Evolutionary conservation across 257 asterid species (phyloP).

Genomic region (Solanum lycopersicoides): DNA sequence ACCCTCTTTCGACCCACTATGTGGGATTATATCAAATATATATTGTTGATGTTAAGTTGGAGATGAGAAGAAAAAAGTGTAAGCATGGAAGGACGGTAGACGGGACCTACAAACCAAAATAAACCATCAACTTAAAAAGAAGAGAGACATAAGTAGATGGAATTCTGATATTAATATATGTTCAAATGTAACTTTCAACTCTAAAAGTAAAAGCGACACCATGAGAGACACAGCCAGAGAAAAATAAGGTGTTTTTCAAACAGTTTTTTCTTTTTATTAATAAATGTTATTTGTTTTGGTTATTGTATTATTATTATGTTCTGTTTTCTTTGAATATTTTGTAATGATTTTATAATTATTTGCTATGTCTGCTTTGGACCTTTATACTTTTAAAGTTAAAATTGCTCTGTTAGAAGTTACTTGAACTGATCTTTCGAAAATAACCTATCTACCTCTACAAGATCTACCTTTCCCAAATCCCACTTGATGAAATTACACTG

Average conservation of each 20-base stretch:
- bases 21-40: background rate
- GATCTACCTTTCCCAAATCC: too few species aligned
- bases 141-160: background rate
- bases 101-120: background rate
- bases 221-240: background rate
- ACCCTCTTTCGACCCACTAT: rapidly evolving
- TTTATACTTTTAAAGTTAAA: background rate
- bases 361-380: background rate
- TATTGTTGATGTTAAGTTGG: background rate
- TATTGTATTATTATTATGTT: background rate
- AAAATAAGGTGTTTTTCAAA: background rate
- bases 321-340: background rate
- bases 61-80: background rate
- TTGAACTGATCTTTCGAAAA: background rate
- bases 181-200: background rate
- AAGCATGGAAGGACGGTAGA: background rate
- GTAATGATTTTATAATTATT: background rate
- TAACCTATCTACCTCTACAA: background rate
- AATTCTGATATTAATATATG: background rate
- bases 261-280: background rate
- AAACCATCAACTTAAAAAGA: background rate
- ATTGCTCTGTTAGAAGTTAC: background rate
- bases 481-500: background rate
- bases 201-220: background rate
- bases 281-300: background rate